A percentile compares a stretch with the other conserved stretches of the same genome.
phyloP scores from a whole-genome alignment of 495 filamentous ascomycete species.

The Schizothecium vesticola region DNA sequence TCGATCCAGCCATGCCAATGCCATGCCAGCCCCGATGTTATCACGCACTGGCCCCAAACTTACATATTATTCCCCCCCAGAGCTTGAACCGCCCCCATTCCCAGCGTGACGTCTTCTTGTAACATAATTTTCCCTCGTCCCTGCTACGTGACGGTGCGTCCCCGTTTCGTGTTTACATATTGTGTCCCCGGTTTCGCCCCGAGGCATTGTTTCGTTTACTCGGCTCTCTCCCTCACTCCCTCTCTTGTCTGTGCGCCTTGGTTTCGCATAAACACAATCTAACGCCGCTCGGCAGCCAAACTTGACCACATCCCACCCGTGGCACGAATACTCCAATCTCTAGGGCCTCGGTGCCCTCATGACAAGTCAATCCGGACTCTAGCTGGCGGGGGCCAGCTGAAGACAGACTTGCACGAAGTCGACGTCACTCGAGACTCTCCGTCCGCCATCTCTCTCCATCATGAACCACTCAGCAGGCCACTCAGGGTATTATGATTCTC shows the following conservation, averaged over 20 bases:
- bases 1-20: constrained; percentile 8
- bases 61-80: constrained; percentile 5
- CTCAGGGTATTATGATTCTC: neutral
- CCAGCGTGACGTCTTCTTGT: neutral
- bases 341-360: neutral
- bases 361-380: neutral
- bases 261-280: neutral
- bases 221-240: neutral
- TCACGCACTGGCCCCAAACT: neutral
- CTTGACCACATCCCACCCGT: neutral
- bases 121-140: neutral
- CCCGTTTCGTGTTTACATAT: neutral
- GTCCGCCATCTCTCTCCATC: neutral
- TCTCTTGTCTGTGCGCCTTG: neutral
- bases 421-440: neutral
- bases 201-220: neutral
- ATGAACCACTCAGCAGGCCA: neutral
- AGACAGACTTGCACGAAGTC: neutral
- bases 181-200: neutral
- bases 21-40: neutral
- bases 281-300: neutral
- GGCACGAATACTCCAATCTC: neutral
- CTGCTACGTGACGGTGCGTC: neutral
- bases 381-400: neutral
- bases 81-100: constrained; percentile 6